Base-by-base conservation (phyloP, 2,329 filamentous ascomycete species). In the Juglanconis sp. region DNA sequence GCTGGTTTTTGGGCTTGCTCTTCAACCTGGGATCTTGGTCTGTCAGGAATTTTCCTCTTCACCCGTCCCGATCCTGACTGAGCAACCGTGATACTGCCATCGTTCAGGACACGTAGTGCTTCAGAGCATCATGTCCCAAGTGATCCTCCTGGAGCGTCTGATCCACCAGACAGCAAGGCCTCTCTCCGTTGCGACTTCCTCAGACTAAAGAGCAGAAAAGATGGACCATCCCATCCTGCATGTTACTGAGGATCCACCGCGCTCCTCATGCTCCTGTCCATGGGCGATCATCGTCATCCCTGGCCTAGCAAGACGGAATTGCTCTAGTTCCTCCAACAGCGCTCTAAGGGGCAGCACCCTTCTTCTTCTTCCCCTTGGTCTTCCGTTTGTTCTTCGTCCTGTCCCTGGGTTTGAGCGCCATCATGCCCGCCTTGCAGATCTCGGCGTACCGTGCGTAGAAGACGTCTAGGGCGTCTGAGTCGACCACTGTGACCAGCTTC, bases 381-480 rank as follows among this genome's bases (percentile, higher is more conserved):
- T 89, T 90, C 68, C 89, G 87, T 72, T 90, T 91, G 79, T 88
- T 87, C 82, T 91, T 94, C 75, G 89, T 96, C 70, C 92, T 85
- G 76, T 98, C 94, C 67, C 95, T 84, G 72, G 96, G 96, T 85
- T 96, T 98, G 76, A 99, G 72, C 7, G 88, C 87, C 53, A 84
- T 82, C 92, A 98, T 97, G 5, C 92, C 92, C 0, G 82, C 79
- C 79, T 96, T 97, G 77, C 93, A 97, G 3, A 92, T 82, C 67
- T 98, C 95, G 30, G 92, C 93, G 77, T 98, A 99, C 55, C 85
- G 82, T 35, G 80, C 77, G 73, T 92, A 99, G 71, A 99, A 99
- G 0, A 74, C 78, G 57, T 96, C 92, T 10, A 98, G 73, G 5
- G 89, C 85, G 60, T 88, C 85, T 1, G 89, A 85, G 58, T 89